Base-by-base conservation (phyloP, 805 yeast species). In the Metschnikowia rubicola region DNA sequence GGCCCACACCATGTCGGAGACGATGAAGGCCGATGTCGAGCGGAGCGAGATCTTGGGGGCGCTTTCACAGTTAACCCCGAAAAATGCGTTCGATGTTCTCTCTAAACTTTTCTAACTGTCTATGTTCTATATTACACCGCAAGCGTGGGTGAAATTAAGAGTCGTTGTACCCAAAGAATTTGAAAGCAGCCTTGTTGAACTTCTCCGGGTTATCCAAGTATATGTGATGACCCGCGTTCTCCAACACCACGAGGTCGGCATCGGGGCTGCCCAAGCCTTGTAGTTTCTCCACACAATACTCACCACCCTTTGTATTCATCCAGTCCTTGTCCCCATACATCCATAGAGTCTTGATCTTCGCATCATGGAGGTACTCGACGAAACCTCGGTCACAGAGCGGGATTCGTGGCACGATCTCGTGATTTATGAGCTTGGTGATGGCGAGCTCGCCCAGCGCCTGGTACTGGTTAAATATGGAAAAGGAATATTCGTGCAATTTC, bases 381-480 rank as follows among this genome's bases (percentile, higher is more conserved):
- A 60, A 45, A 2, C 72, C 71, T 9, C 75, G 61, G 46, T 70
- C 75, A 45, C 73, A 59, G n/a, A 71, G 54, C 2, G 76, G 76
- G 15, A 71, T 52, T 19, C 58, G 52, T 1, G 76, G 67, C 30
- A 71, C 57, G 21, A 71, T 68, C 47, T 70, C 74, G 50, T 67
- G 73, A 50, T 62, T 70, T 33, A 71, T 65, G 13, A 71, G 57
- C 44, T 67, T 70, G 12, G 75, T 67, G 29, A 71, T 71, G 32
- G 76, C 75, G 48, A 71, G 58, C 47, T 71, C 76, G 1, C 76
- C 76, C 1, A 73, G 67, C 1, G 73, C 71, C 52, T 68, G 74
- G 53, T 54, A 71, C 54, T 71, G 76, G 53, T 70, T 71, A 55
- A 71, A 71, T 2, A 71, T 66, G 1, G 74, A 68, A 46, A 61